phyloP scores from a whole-genome alignment of 139 green algal genomes.

The Chlorokybus atmophyticus region DNA sequence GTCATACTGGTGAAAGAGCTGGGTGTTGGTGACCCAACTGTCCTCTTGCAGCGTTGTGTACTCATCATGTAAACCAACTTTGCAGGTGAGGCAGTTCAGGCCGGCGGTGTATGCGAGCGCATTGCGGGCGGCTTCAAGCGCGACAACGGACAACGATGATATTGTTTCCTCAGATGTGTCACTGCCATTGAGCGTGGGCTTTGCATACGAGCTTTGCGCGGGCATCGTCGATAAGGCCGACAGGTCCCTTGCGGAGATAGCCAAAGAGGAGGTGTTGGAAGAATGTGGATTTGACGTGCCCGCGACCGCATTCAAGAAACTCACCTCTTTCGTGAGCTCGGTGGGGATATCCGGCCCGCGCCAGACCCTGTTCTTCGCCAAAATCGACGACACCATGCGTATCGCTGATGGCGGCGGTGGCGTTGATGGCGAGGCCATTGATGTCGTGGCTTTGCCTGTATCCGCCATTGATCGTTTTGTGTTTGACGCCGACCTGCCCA shows the following conservation, averaged over 20 bases:
- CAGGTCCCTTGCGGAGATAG: constrained; percentile 38
- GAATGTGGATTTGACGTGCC: constrained; percentile 40
- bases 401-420: too few species aligned
- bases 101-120: not conserved
- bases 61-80: too few species aligned
- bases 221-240: constrained; percentile 70
- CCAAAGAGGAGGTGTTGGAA: constrained; percentile 44
- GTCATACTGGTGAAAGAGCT: constrained; percentile 60
- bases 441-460: too few species aligned
- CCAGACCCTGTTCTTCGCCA: constrained; percentile 50
- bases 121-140: too few species aligned
- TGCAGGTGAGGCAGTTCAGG: not conserved
- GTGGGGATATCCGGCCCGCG: constrained; percentile 37
- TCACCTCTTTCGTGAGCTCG: constrained; percentile 35
- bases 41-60: too few species aligned
- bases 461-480: too few species aligned
- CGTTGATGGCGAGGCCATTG: too few species aligned
- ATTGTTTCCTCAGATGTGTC: too few species aligned
- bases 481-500: too few species aligned
- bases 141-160: too few species aligned
- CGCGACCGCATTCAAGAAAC: constrained; percentile 24
- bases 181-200: constrained; percentile 28
- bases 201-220: constrained; percentile 37
- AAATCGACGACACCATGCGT: too few species aligned
- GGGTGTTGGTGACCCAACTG: too few species aligned